Evolutionary conservation across 1,284 basidiomycete species (phyloP), one percentile per base, ranked within the genome.

Genomic region (Leucoagaricus sp.): DNA sequence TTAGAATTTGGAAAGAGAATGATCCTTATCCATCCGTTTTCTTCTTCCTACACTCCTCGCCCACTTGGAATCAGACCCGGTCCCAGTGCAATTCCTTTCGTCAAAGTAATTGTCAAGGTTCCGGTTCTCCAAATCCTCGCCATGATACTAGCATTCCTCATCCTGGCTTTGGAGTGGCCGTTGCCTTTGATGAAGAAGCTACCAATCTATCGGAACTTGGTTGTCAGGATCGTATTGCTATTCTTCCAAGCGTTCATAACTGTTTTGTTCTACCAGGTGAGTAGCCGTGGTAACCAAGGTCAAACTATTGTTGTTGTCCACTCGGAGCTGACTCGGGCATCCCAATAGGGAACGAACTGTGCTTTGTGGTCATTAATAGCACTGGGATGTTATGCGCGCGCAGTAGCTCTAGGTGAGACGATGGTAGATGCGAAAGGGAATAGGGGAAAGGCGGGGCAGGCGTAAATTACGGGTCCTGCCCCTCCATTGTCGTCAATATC

Each of bases 221-320:
- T 83, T 29, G 62, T 89, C 26, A 75, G 86, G 64, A 76, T 88
- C 41, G 79, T 93, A 36, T 60, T 89, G 53, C 75, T 93, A 55
- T 63, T 87, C 46, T 72, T 86, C 60, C 86, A 90, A 65, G 75
- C 83, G 0, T 83, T 86, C 67, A 64, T 90, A n/a, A 75, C 82
- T 23, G 77, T 90, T 51, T 69, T 94, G 52, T 89, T 81, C 68
- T 93, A 94, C 74, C 91, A 94, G 75, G 91, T 89, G 64, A 63
- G 80, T 60, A 15, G 21, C 41, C 33, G 25, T 54, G 9, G 31
- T 45, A 33, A 44, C 50, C 8, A 13, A 9, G 4, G 17, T 4
- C 6, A 38, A 38, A 38, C 12, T 10, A n/a, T 13, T n/a, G 7
- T 0, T 33, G 28, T 33, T 19, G 2, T 26, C 13, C 4, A 44